Conservation (phyloP, 495 filamentous ascomycete species). For the Talaromyces thailandensis region DNA sequence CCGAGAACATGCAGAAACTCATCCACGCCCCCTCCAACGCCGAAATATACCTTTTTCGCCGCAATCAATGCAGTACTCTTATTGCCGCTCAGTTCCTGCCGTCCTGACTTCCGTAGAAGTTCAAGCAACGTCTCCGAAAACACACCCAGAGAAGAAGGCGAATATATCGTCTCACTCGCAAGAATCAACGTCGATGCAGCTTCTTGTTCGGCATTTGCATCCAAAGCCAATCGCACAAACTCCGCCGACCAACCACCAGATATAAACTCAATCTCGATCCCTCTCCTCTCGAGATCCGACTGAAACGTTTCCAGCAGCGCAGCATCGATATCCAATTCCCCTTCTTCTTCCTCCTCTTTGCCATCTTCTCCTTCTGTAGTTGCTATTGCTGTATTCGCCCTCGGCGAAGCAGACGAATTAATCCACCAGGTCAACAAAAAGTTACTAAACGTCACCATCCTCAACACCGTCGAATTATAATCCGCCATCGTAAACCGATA, state of each 20-base stretch:
- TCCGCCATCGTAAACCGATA: conserved; percentile 70
- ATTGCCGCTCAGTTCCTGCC: conserved; percentile 18
- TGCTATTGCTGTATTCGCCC: neutral
- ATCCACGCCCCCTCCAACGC: conserved; percentile 86
- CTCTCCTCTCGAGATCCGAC: conserved; percentile 39
- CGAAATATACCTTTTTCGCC: conserved; percentile 93
- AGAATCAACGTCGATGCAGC: conserved; percentile 48
- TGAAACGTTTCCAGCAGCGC: conserved; percentile 55
- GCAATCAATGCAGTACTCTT: conserved; percentile 64
- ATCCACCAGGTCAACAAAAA: conserved; percentile 71
- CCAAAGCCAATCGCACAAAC: conserved; percentile 50
- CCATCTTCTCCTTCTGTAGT: neutral
- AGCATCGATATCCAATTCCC: conserved; percentile 66
- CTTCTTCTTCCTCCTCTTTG: conserved; percentile 30
- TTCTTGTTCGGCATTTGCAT: conserved; percentile 10
- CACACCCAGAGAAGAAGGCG: conserved; percentile 57
- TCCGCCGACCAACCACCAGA: conserved; percentile 75
- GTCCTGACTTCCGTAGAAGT: conserved; percentile 48
- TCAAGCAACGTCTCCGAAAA: conserved; percentile 68
- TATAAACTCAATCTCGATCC: conserved; percentile 61
- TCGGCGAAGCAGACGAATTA: conserved; percentile 13
- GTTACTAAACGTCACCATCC: conserved; percentile 84
- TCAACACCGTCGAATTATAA: conserved; percentile 81
- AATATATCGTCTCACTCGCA: conserved; percentile 94
- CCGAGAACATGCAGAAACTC: conserved; percentile 65